Percentiles rank a stretch among this genome's conserved stretches.
Evolutionary conservation across 2,329 filamentous ascomycete genomes (phyloP).

Genomic region (Talaromyces sp.): DNA sequence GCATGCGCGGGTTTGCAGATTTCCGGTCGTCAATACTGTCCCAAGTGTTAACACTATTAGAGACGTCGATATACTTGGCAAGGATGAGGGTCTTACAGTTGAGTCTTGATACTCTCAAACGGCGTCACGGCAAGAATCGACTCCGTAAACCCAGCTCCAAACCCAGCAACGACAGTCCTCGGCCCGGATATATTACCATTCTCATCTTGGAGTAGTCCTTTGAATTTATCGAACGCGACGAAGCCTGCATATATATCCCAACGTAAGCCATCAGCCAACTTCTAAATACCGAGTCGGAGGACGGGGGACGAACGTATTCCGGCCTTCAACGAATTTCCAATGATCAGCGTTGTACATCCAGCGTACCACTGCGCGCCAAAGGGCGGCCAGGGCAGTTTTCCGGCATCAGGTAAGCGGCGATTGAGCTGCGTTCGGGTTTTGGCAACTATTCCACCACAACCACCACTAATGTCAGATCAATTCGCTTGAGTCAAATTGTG

Average conservation of each 20-base stretch:
- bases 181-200: slow-evolving; percentile 88
- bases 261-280: background rate
- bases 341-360: slow-evolving; percentile 92
- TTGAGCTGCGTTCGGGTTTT: slow-evolving; percentile 96
- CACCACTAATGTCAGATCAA: background rate
- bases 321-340: slow-evolving; percentile 94
- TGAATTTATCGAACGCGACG: slow-evolving; percentile 95
- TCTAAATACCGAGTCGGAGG: background rate
- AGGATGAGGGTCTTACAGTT: slow-evolving; percentile 55
- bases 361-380: slow-evolving; percentile 97
- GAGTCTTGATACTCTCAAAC: slow-evolving; percentile 97
- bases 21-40: slow-evolving; percentile 90
- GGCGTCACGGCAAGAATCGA: slow-evolving; percentile 90
- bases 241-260: slow-evolving; percentile 62
- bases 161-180: slow-evolving; percentile 85
- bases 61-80: background rate
- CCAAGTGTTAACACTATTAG: background rate
- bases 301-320: slow-evolving; percentile 72
- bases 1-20: slow-evolving; percentile 75
- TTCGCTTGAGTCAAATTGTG: background rate
- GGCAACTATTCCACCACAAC: slow-evolving; percentile 60
- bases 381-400: slow-evolving; percentile 92
- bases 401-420: slow-evolving; percentile 69
- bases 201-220: slow-evolving; percentile 72
- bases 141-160: slow-evolving; percentile 92